These are phyloP conservation scores for Thalassiosira profunda DNA, from an alignment of 108 stramenopile genomes.

Conservation along the genomic window DNA sequence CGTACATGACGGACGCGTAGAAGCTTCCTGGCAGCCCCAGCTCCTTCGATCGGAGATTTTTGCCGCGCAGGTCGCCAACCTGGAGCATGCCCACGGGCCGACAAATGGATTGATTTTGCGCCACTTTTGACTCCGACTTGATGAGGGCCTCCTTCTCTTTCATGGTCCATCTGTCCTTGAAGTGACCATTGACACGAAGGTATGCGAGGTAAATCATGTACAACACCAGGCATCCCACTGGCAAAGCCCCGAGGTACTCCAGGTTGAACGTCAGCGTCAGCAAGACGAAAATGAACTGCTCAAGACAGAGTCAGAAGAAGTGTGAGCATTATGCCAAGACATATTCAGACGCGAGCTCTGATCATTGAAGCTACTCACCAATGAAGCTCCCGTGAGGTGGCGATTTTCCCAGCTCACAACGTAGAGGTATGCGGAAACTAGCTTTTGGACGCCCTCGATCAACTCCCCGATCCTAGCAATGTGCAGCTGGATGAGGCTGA, in stretches of 20 bases:
- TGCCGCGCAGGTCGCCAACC: constrained; percentile 57
- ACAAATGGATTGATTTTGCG: constrained; percentile 53
- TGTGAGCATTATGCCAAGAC: background rate
- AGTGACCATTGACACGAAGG: constrained; percentile 31
- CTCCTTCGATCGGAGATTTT: constrained; percentile 68
- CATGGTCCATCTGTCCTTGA: constrained; percentile 57
- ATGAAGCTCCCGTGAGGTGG: constrained; percentile 47
- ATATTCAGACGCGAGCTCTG: background rate
- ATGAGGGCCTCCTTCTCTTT: constrained; percentile 61
- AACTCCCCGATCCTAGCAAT: constrained; percentile 69
- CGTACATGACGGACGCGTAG: constrained; percentile 62
- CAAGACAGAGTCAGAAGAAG: background rate
- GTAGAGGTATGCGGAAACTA: constrained; percentile 56
- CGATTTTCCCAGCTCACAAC: constrained; percentile 79
- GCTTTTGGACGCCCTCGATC: constrained; percentile 58
- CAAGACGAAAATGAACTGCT: constrained; percentile 38
- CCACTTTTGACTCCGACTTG: constrained; percentile 53
- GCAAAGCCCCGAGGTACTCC: constrained; percentile 54
- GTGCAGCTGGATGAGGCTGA: constrained; percentile 71
- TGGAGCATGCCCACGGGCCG: constrained; percentile 67
- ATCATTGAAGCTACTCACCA: constrained; percentile 45
- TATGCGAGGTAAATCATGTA: constrained; percentile 57
- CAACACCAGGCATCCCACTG: constrained; percentile 53
- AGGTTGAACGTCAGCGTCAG: constrained; percentile 42
- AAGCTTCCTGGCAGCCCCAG: constrained; percentile 78